Evolutionary conservation across 2,329 filamentous ascomycete genomes (phyloP), one percentile per base, ranked within the genome.

Genomic region (Neonectria neomacrospora): DNA sequence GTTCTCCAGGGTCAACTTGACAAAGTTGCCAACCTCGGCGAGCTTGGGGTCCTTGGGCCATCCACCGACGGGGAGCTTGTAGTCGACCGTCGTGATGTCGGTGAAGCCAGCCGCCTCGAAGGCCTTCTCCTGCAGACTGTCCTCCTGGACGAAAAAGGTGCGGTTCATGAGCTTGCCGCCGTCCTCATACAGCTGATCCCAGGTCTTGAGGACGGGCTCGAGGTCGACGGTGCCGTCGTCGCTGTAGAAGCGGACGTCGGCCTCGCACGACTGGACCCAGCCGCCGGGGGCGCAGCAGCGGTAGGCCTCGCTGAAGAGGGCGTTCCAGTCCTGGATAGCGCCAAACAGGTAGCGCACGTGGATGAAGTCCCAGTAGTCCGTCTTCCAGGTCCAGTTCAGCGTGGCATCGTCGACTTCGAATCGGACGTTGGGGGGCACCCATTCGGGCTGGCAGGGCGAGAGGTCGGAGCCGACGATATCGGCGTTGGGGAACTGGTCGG

Each of bases 331-430:
- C 2, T 54, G 26, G 5, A 71, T 58, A 26, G 68, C 68, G 3
- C 68, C 68, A 7, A 71, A 71, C 0, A 71, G 60, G 48, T 69
- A 71, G 8, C 68, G 68, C 1, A 69, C 41, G 9, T 71, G 68
- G 30, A 71, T 26, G 1, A 71, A 67, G 42, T 67, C 64, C 9
- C 71, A 71, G 39, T 44, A 32, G 34, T 58, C 28, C 3, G 42
- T 11, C 3, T 58, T 53, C 66, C 68, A 69, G 2, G 68, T 71
- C 68, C 68, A 68, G 18, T 12, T 20, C n/a, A 23, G 55, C 1
- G 54, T 68, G 16, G 68, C 68, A 14, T 71, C 68, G 9, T 71
- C 68, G 26, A 71, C 56, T 12, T 69, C 61, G 39, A 71, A 71
- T 0, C 58, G 62, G 10, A 71, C 66, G 5, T 71, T 71, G 2